A percentile compares a stretch with the other conserved stretches of the same genome.
These are phyloP conservation scores for Scleroderma citrinum DNA, from an alignment of 768 basidiomycete species.

Conservation along the genomic window DNA sequence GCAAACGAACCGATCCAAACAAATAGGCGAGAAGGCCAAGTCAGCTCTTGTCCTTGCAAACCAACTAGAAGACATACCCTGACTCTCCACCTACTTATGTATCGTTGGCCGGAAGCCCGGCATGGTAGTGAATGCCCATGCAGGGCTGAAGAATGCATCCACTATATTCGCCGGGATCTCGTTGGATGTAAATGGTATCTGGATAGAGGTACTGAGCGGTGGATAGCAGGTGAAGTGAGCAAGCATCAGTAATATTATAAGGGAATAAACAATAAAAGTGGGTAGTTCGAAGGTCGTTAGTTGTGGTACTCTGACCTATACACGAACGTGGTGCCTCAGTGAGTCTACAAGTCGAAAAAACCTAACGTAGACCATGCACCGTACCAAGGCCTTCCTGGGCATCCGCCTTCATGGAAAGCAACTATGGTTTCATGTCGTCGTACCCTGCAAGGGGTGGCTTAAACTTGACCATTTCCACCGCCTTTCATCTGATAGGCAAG, in stretches of 20 bases:
- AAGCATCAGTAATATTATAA: conserved; percentile 8
- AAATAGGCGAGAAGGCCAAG: too few relatives aligned
- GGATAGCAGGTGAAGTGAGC: conserved; percentile 16
- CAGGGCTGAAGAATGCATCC: conserved; percentile 17
- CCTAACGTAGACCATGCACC: conserved; percentile 37
- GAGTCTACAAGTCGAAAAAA: neutral
- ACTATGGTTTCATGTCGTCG: conserved; percentile 75
- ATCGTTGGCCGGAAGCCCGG: conserved; percentile 18
- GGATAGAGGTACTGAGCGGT: conserved; percentile 12
- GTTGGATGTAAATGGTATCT: conserved; percentile 1
- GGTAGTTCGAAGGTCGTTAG: conserved; percentile 53
- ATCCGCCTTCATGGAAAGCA: conserved; percentile 74
- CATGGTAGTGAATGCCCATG: conserved; percentile 4
- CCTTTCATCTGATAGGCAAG: conserved; percentile 54
- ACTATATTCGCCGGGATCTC: conserved; percentile 9
- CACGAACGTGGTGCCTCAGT: too few relatives aligned
- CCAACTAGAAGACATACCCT: too few relatives aligned
- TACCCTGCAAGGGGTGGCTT: conserved; percentile 68
- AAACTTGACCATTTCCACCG: conserved; percentile 40
- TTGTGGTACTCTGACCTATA: conserved; percentile 60
- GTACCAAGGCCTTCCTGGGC: conserved; percentile 78
- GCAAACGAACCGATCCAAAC: too few relatives aligned
- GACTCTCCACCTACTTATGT: too few relatives aligned
- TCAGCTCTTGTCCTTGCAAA: too few relatives aligned
- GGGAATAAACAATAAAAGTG: conserved; percentile 23